These are phyloP conservation scores for Hyparrhenia diplandra DNA, from an alignment of 176 grass and related monocot species.

Conservation along the genomic window DNA sequence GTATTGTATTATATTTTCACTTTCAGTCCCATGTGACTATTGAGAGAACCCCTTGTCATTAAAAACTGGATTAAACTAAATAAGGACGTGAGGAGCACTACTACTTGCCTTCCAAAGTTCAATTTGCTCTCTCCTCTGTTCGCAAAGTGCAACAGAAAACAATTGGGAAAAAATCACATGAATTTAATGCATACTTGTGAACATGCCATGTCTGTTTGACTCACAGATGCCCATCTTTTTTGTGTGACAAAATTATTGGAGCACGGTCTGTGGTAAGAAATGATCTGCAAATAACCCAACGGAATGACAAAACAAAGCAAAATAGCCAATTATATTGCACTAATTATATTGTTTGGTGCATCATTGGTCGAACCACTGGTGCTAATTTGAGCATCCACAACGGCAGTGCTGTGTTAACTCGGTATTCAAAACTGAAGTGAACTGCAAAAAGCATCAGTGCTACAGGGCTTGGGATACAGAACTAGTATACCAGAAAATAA, in stretches of 20 bases:
- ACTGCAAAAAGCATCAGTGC: no score
- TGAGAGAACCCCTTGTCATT: conserved; percentile 13
- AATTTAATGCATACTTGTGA: conserved; percentile 31
- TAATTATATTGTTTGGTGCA: not conserved
- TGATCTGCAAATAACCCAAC: not conserved
- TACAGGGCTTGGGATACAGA: not conserved
- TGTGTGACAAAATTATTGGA: not conserved
- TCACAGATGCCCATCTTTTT: not conserved
- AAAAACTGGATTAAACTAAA: conserved; percentile 25
- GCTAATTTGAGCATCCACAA: not conserved
- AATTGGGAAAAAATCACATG: conserved; percentile 15
- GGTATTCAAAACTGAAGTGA: no score
- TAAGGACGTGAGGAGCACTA: conserved; percentile 50
- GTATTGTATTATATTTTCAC: conserved; percentile 22
- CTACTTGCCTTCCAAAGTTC: conserved; percentile 35
- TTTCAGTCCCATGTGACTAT: conserved; percentile 45
- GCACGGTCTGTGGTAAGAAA: not conserved
- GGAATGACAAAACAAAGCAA: not conserved
- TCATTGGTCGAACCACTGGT: not conserved
- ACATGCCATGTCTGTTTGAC: conserved; percentile 7
- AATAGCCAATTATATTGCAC: not conserved
- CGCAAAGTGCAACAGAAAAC: conserved; percentile 6
- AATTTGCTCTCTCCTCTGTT: conserved; percentile 23
- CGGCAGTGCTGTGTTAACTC: no score
- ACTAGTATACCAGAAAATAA: not conserved